Evolutionary conservation across 257 asterid species (phyloP), one percentile per base, ranked within the genome.

Genomic region (Sherardia arvensis): DNA sequence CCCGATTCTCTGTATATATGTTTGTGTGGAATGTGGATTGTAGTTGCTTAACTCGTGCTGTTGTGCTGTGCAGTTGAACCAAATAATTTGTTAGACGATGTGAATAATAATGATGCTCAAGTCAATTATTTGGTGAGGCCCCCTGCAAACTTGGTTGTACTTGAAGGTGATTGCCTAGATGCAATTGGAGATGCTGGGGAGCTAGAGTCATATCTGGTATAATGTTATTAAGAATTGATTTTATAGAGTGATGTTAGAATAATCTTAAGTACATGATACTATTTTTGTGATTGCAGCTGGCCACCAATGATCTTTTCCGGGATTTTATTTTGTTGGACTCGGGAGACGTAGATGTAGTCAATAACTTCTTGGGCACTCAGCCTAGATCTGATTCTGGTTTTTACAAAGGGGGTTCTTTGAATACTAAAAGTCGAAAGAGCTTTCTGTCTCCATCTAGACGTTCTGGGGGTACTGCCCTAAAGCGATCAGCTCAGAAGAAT

Each of bases 161-260:
- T 90, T 59, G 99, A 92, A 83, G 94, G 97, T 63, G 99, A 92
- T 78, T 89, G 97, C 85, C 80, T 92, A 66, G 97, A 92, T 73
- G 76, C 83, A 69, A 73, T 68, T 69, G 84, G 87, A 32, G 95
- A 87, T 70, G 77, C 84, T 57, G 97, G 97, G 66, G 99, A 92
- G 72, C 85, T 92, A n/a, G 97, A 92, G 80, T 82, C 95, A 32
- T 92, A 89, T 80, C 87, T 87, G 96, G 99, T 92, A 87, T 33
- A n/a, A n/a, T 56, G 59, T 61, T 61, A 59, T 57, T 61, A 60
- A 38, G 56, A 64, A 38, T 64, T 54, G n/a, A 49, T 43, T 43
- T 25, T 69, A 18, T 55, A 54, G 58, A 33, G 59, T n/a, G 32
- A 22, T 26, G 27, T 61, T 56, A 62, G 45, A 33, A 34, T 61